Conservation (phyloP, 2,329 filamentous ascomycete genomes). For the Domatiomyces catenatus region DNA sequence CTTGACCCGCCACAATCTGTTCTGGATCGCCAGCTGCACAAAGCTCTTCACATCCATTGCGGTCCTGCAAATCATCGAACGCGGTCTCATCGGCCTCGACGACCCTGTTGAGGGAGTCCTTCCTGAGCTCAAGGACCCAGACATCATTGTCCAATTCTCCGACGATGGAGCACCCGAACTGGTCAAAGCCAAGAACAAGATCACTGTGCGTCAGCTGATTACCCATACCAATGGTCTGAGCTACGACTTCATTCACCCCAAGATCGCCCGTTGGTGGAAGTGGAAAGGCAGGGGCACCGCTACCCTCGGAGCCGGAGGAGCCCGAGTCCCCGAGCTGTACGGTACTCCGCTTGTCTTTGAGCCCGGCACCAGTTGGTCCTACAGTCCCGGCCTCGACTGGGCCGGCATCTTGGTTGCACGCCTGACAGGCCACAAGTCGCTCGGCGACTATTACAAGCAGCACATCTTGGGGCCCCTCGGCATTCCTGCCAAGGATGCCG, state of each 20-base stretch:
- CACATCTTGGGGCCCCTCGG: constrained; percentile 33
- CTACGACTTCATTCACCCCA: constrained; percentile 10
- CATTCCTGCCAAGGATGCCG: constrained; percentile 20
- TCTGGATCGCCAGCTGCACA: constrained; percentile 20
- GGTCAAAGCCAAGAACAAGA: constrained; percentile 13
- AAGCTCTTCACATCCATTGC: constrained; percentile 38
- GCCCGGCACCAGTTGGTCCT: constrained; percentile 38
- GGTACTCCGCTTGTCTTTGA: constrained; percentile 1
- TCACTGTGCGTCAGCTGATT: constrained; percentile 13
- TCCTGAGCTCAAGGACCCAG: constrained; percentile 34
- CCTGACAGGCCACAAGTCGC: constrained; percentile 25
- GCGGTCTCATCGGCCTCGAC: constrained; percentile 33
- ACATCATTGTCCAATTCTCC: constrained; percentile 33
- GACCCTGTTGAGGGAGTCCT: constrained; percentile 31
- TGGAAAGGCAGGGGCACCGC: constrained; percentile 1
- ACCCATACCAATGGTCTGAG: constrained; percentile 11
- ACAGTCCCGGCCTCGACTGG: constrained; percentile 38
- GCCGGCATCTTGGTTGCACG: constrained; percentile 37
- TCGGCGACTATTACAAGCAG: constrained; percentile 32
- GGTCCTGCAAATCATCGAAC: constrained; percentile 40
- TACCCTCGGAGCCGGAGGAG: constrained; percentile 1
- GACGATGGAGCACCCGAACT: constrained; percentile 19
- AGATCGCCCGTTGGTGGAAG: constrained; percentile 9
- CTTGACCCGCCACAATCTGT: constrained; percentile 10
- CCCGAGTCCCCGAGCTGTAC: background rate